These are phyloP conservation scores for Lecanicillium sp. DNA, from an alignment of 2,329 filamentous ascomycete genomes.

Conservation along the genomic window DNA sequence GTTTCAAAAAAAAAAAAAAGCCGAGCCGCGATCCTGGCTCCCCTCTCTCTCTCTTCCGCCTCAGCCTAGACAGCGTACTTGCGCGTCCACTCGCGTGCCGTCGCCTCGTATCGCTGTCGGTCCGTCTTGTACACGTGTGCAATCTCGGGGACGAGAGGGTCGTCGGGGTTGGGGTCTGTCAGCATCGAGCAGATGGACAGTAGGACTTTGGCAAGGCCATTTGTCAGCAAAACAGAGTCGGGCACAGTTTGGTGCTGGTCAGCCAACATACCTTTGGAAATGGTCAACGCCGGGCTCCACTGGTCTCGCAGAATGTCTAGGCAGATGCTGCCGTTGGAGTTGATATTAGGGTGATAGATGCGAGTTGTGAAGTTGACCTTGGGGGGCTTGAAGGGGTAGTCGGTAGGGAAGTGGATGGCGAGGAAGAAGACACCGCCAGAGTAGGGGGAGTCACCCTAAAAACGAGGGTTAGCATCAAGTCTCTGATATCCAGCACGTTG, in stretches of 20 bases:
- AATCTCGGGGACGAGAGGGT: conserved; percentile 97
- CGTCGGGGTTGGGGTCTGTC: conserved; percentile 98
- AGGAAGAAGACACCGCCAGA: conserved; percentile 98
- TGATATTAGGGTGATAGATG: conserved; percentile 99
- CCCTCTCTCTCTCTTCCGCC: conserved; percentile 7
- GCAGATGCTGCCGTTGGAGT: conserved; percentile 99
- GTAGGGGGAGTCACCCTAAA: conserved; percentile 92
- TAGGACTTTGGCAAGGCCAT: conserved; percentile 53
- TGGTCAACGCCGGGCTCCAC: conserved; percentile 97
- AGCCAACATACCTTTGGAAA: conserved; percentile 75
- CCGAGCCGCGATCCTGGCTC: background rate
- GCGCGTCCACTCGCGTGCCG: conserved; percentile 94
- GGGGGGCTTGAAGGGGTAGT: conserved; percentile 99
- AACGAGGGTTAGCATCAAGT: conserved; percentile 19
- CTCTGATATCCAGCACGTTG: background rate
- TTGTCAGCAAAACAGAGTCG: conserved; percentile 8
- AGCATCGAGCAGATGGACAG: conserved; percentile 99
- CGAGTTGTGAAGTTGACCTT: conserved; percentile 99
- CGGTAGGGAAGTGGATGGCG: conserved; percentile 97
- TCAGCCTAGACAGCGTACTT: conserved; percentile 84
- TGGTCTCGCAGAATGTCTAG: conserved; percentile 97
- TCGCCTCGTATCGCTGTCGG: conserved; percentile 89
- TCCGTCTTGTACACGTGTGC: conserved; percentile 99
- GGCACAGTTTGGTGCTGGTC: background rate
- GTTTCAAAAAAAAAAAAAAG: conserved; percentile 9